Percentiles rank a stretch among this genome's conserved stretches.
These are phyloP conservation scores for Prunella vulgaris DNA, from an alignment of 257 asterid species.

Conservation along the genomic window DNA sequence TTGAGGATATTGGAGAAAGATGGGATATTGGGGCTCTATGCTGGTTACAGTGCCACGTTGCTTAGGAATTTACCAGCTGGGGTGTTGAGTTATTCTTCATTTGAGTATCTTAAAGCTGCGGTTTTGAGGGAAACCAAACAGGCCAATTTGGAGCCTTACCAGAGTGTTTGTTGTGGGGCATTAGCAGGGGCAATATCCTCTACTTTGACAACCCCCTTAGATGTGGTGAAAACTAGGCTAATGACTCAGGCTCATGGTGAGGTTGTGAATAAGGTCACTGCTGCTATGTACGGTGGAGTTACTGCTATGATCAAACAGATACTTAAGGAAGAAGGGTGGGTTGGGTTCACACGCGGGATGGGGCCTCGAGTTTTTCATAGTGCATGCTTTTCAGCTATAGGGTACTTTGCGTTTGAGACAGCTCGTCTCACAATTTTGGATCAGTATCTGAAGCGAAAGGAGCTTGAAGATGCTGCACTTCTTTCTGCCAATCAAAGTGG, in stretches of 20 bases:
- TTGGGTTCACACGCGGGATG: slow-evolving; percentile 92
- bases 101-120: slow-evolving; percentile 87
- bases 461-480: slow-evolving; percentile 36
- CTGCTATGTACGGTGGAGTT: slow-evolving; percentile 60
- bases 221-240: slow-evolving; percentile 92
- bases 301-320: slow-evolving; percentile 64
- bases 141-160: slow-evolving; percentile 65
- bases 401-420: slow-evolving; percentile 94
- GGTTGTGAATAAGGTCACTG: slow-evolving; percentile 55
- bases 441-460: slow-evolving; percentile 60
- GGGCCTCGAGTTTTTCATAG: slow-evolving; percentile 93
- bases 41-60: slow-evolving; percentile 93
- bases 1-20: slow-evolving; percentile 79
- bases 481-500: slow-evolving; percentile 27
- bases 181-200: slow-evolving; percentile 96
- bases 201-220: slow-evolving; percentile 89
- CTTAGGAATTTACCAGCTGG: slow-evolving; percentile 95
- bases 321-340: slow-evolving; percentile 87
- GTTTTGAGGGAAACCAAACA: slow-evolving; percentile 49
- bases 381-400: slow-evolving; percentile 91
- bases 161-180: slow-evolving; percentile 93
- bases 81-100: slow-evolving; percentile 87
- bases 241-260: slow-evolving; percentile 87
- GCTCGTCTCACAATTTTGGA: slow-evolving; percentile 78
- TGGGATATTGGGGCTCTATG: slow-evolving; percentile 82